Conservation (phyloP, 1,284 basidiomycete genomes). For the Exobasidium cylindrosporum region DNA sequence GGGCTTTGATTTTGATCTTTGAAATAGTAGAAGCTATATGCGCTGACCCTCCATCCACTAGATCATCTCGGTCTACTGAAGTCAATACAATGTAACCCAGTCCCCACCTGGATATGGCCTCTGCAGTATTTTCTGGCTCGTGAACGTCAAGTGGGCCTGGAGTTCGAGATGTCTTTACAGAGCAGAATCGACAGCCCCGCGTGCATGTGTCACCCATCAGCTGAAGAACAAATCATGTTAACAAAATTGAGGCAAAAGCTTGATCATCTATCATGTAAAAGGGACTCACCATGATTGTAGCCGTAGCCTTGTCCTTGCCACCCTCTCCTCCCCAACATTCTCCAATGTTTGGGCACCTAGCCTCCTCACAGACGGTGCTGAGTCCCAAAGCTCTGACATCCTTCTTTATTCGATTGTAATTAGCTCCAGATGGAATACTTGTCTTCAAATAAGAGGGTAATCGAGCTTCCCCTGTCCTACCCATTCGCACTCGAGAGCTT, state of each 20-base stretch:
- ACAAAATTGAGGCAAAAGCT: constrained; percentile 10
- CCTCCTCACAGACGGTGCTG: constrained; percentile 98
- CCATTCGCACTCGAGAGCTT: constrained; percentile 33
- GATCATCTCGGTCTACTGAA: constrained; percentile 92
- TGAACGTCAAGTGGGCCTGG: constrained; percentile 91
- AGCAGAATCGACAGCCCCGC: constrained; percentile 94
- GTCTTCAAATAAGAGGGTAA: constrained; percentile 91
- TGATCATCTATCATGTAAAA: neutral
- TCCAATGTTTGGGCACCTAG: constrained; percentile 96
- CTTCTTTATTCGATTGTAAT: constrained; percentile 89
- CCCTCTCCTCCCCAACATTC: constrained; percentile 93
- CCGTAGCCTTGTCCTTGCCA: constrained; percentile 77
- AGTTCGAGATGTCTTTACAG: constrained; percentile 85
- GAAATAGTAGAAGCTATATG: constrained; percentile 93
- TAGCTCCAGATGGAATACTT: constrained; percentile 71
- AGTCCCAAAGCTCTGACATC: constrained; percentile 86
- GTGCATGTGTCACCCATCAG: constrained; percentile 99
- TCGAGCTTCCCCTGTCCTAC: constrained; percentile 58
- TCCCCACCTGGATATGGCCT: constrained; percentile 97
- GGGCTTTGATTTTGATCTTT: constrained; percentile 91
- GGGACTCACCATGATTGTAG: constrained; percentile 75
- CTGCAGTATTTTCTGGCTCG: constrained; percentile 96
- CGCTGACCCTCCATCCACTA: constrained; percentile 83
- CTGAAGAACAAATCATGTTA: constrained; percentile 57
- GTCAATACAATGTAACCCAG: constrained; percentile 97